A percentile compares a stretch with the other conserved stretches of the same genome.
These are phyloP conservation scores for Ceratocystis cacaofunesta DNA, from an alignment of 2,329 filamentous ascomycete genomes.

Conservation along the genomic window DNA sequence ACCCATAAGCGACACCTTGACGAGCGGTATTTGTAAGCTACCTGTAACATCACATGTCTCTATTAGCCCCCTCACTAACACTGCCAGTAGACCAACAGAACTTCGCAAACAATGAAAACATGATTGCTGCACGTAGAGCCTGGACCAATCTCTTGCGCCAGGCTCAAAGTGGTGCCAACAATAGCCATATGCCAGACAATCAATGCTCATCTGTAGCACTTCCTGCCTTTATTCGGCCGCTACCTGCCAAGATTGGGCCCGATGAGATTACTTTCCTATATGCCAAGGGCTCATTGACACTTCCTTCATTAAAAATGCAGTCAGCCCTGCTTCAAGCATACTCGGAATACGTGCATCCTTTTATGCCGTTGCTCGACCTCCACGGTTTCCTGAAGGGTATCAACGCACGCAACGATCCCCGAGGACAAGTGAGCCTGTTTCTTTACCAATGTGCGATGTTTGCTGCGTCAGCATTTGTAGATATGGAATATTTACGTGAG, in stretches of 20 bases:
- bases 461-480: conserved; percentile 74
- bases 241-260: conserved; percentile 59
- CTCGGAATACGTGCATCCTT: conserved; percentile 81
- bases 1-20: background rate
- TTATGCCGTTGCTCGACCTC: conserved; percentile 75
- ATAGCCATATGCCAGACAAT: background rate
- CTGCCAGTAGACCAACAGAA: conserved; percentile 22
- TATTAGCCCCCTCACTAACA: conserved; percentile 24
- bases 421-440: conserved; percentile 64
- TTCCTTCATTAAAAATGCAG: conserved; percentile 56
- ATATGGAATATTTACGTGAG: conserved; percentile 58
- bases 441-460: conserved; percentile 95
- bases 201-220: conserved; percentile 27
- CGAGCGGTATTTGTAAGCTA: conserved; percentile 6
- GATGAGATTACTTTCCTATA: conserved; percentile 76
- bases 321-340: conserved; percentile 72
- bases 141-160: conserved; percentile 15
- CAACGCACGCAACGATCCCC: conserved; percentile 50
- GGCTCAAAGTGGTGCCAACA: conserved; percentile 22
- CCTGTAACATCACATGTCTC: background rate
- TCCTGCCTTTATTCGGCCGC: conserved; percentile 59
- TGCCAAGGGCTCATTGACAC: conserved; percentile 67
- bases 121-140: conserved; percentile 12
- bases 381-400: conserved; percentile 45
- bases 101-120: conserved; percentile 11